Evolutionary conservation across 1,284 basidiomycete species (phyloP), one percentile per base, ranked within the genome.

Genomic region (Taiwanofungus camphoratus): DNA sequence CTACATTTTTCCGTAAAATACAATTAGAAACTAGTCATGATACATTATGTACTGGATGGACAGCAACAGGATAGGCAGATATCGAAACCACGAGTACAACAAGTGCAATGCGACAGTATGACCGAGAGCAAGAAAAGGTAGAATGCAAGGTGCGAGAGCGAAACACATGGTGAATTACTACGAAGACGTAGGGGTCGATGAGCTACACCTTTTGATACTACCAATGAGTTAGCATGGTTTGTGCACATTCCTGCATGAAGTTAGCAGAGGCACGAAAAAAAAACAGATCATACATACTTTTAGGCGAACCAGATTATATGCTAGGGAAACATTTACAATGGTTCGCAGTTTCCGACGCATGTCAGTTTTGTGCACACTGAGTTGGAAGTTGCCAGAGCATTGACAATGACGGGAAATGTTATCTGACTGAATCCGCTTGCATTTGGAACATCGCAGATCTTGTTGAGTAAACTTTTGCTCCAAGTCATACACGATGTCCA

Each of bases 381-480:
- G 70, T 50, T 81, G 73, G 63, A 87, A 95, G 4, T 79, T 66
- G 13, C 93, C 95, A 5, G 92, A 94, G 63, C 96, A 99, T 23
- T 76, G 72, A 60, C 95, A 98, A 46, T 87, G 87, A 44, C 81
- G 70, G 11, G 88, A 86, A 23, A 97, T 74, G 58, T 93, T 94
- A 56, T 92, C 86, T 42, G 86, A 79, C 54, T 88, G 88, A 48
- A 95, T 77, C 65, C 92, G 87, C 56, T 87, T 80, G 69, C 96
- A 99, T 56, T 88, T 92, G 16, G 71, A 66, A 63, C 96, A 99
- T 7, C 79, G 73, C 54, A 93, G 67, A 61, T 99, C 96, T 63
- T 98, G 94, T 52, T 95, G 85, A 27, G 88, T 77, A 59, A 87
- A 94, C 29, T 79, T 71, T 22, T 82, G 74, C 58, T 95, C 80